These are phyloP conservation scores for Recurvomyces mirabilis DNA, from an alignment of 495 filamentous ascomycete genomes.

Conservation along the genomic window DNA sequence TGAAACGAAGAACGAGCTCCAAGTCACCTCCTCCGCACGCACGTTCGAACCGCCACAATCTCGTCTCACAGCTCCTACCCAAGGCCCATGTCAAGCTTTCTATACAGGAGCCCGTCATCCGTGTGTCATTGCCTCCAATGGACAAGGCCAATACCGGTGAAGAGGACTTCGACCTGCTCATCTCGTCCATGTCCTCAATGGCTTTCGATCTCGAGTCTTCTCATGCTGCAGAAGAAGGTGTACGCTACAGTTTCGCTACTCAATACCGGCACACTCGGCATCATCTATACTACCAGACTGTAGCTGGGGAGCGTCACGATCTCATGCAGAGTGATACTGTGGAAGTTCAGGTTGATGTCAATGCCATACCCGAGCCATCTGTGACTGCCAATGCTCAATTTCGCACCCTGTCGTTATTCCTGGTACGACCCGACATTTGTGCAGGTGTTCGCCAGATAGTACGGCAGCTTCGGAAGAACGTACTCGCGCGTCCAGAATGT, in stretches of 20 bases:
- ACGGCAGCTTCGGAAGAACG: conserved; percentile 56
- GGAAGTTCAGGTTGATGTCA: conserved; percentile 74
- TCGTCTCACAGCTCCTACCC: conserved; percentile 84
- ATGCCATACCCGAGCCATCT: conserved; percentile 72
- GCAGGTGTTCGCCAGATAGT: conserved; percentile 86
- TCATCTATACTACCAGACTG: conserved; percentile 90
- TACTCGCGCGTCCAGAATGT: conserved; percentile 47
- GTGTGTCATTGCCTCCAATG: conserved; percentile 70
- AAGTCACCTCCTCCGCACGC: conserved; percentile 19
- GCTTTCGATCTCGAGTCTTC: conserved; percentile 88
- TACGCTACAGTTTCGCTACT: conserved; percentile 75
- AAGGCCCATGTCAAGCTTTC: conserved; percentile 94
- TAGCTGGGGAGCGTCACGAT: conserved; percentile 66
- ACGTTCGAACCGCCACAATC: conserved; percentile 36
- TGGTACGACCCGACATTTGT: conserved; percentile 84
- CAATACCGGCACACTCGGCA: conserved; percentile 76
- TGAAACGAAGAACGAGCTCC: conserved; percentile 33
- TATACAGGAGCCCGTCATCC: conserved; percentile 86
- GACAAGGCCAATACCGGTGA: conserved; percentile 43
- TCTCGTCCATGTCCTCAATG: conserved; percentile 84
- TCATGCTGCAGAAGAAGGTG: conserved; percentile 72
- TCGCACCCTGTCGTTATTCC: conserved; percentile 76
- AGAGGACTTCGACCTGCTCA: conserved; percentile 83
- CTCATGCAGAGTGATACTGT: conserved; percentile 74
- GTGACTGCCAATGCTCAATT: conserved; percentile 70